These are phyloP conservation scores for Aeschynomene evenia DNA, from an alignment of 306 rosid genomes.

Conservation along the genomic window DNA sequence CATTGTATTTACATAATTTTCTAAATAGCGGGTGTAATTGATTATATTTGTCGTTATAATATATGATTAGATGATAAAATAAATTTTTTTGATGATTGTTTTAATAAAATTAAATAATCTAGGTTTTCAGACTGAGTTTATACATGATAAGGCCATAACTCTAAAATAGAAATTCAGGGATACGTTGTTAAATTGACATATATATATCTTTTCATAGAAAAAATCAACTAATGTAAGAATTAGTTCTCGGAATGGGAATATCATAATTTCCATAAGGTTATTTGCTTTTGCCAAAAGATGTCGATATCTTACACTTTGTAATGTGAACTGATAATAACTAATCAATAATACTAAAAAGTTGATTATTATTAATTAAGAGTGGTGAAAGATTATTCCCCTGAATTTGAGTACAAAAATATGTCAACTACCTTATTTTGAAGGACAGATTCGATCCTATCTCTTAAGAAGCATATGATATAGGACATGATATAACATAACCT, in stretches of 20 bases:
- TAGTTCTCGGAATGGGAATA: not conserved
- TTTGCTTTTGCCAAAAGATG: not conserved
- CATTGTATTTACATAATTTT: too few species aligned
- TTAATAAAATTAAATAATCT: too few species aligned
- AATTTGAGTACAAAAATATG: conserved; percentile 10
- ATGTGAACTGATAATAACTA: not conserved
- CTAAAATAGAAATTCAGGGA: not conserved
- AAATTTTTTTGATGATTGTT: too few species aligned
- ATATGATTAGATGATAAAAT: too few species aligned
- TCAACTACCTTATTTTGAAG: conserved; percentile 10
- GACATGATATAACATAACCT: conserved; percentile 18
- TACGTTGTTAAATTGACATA: not conserved
- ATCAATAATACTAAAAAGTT: not conserved
- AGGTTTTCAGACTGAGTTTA: not conserved
- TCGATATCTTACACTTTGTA: not conserved
- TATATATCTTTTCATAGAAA: not conserved
- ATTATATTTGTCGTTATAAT: too few species aligned
- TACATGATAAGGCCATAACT: not conserved
- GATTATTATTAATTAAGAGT: not conserved
- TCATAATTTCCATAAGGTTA: not conserved
- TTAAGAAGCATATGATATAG: conserved; percentile 20
- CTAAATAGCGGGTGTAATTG: too few species aligned
- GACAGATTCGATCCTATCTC: conserved; percentile 25
- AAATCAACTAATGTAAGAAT: not conserved
- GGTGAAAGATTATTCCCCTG: conserved; percentile 6